These are phyloP conservation scores for Schizopora paradoxa DNA, from an alignment of 1,284 basidiomycete species.

Conservation along the genomic window DNA sequence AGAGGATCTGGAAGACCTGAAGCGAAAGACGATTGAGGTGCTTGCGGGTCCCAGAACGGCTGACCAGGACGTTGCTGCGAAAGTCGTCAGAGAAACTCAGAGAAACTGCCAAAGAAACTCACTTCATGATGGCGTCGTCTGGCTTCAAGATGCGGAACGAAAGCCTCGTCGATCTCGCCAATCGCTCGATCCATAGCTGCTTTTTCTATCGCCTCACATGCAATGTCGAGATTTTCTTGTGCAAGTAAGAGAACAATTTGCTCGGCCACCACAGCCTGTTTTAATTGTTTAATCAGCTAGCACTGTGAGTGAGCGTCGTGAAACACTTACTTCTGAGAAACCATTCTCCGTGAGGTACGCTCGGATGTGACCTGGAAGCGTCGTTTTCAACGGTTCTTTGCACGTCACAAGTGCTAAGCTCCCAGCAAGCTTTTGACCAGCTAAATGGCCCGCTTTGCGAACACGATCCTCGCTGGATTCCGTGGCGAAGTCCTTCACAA, in stretches of 20 bases:
- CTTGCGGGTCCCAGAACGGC: slow-evolving; percentile 83
- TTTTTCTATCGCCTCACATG: slow-evolving; percentile 93
- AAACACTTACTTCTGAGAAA: slow-evolving; percentile 66
- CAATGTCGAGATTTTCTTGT: slow-evolving; percentile 90
- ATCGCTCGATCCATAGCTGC: slow-evolving; percentile 97
- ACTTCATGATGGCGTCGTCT: slow-evolving; percentile 88
- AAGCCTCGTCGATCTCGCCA: slow-evolving; percentile 91
- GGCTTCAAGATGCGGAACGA: slow-evolving; percentile 76
- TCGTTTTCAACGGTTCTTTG: slow-evolving; percentile 94
- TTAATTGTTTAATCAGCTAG: neutral
- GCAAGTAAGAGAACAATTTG: slow-evolving; percentile 77
- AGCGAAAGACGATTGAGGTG: slow-evolving; percentile 70
- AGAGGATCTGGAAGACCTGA: slow-evolving; percentile 85
- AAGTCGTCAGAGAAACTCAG: neutral
- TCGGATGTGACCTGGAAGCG: slow-evolving; percentile 87
- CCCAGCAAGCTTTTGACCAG: slow-evolving; percentile 96
- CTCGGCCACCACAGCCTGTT: slow-evolving; percentile 57
- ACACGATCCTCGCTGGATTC: slow-evolving; percentile 90
- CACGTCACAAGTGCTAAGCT: slow-evolving; percentile 97
- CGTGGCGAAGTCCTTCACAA: slow-evolving; percentile 95
- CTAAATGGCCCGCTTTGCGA: slow-evolving; percentile 88
- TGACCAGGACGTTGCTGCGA: slow-evolving; percentile 59
- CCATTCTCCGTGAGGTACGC: slow-evolving; percentile 79
- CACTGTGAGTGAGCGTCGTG: neutral
- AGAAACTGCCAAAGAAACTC: slow-evolving; percentile 21